Percentiles rank a stretch among this genome's conserved stretches.
Evolutionary conservation across 257 asterid genomes (phyloP).

Genomic region (Solanum lycopersicoides): DNA sequence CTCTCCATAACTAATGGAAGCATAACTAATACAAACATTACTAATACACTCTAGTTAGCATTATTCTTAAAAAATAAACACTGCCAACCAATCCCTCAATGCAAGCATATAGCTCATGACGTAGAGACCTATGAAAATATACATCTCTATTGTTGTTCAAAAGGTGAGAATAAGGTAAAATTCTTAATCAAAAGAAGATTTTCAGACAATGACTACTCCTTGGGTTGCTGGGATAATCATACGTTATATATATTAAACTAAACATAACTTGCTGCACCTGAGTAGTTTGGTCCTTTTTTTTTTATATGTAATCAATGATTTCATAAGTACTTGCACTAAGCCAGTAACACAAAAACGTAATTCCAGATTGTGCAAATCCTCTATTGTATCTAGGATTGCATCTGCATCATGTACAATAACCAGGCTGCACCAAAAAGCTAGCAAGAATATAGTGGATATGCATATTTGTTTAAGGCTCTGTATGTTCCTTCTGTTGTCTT

Average conservation of each 20-base stretch:
- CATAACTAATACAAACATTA: neutral
- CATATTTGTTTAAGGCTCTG: neutral
- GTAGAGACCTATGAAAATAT: neutral
- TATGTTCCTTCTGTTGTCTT: neutral
- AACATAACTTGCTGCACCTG: neutral
- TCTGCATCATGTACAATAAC: neutral
- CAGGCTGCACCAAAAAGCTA: neutral
- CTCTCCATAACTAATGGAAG: neutral
- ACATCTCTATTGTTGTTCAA: neutral
- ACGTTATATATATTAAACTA: neutral
- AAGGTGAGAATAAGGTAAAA: neutral
- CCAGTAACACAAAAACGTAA: neutral
- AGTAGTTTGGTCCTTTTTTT: neutral
- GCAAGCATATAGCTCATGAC: neutral
- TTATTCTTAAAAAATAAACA: neutral
- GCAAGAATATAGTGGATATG: neutral
- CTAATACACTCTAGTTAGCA: neutral
- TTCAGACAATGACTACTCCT: neutral
- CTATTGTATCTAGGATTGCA: neutral
- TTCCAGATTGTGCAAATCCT: neutral
- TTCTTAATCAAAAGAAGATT: neutral
- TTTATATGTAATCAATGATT: neutral
- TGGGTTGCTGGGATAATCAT: neutral
- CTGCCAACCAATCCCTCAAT: neutral
- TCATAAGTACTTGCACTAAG: neutral